Conservation (phyloP, 768 basidiomycete species). For the Nevesoporus exiguus region DNA sequence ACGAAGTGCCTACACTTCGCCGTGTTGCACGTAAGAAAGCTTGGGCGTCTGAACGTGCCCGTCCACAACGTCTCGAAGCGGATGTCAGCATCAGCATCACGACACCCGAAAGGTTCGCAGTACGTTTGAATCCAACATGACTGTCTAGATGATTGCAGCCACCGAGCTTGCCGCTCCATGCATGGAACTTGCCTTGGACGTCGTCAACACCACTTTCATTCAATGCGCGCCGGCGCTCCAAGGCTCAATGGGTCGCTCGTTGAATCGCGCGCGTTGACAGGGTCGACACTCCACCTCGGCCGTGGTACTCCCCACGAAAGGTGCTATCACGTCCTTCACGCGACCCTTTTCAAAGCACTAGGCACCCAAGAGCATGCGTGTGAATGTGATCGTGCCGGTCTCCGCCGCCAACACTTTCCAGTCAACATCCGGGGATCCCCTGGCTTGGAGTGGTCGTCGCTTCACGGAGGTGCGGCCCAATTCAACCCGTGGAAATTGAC, state of each 20-base stretch:
- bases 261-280: conserved; percentile 6
- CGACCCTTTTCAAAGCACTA: conserved; percentile 51
- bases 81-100: neutral
- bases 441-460: conserved; percentile 44
- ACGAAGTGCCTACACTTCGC: conserved; percentile 43
- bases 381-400: conserved; percentile 50
- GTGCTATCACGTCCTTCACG: conserved; percentile 56
- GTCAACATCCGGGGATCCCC: conserved; percentile 47
- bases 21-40: conserved; percentile 41
- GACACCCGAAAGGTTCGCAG: too few species aligned
- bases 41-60: conserved; percentile 50
- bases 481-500: conserved; percentile 50
- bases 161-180: too few species aligned
- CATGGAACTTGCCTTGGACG: too few species aligned
- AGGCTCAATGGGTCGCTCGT: conserved; percentile 29
- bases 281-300: conserved; percentile 20
- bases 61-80: conserved; percentile 50
- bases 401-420: conserved; percentile 59
- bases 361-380: conserved; percentile 54
- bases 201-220: conserved; percentile 46
- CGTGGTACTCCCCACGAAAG: conserved; percentile 62
- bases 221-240: conserved; percentile 36
- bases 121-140: too few species aligned
- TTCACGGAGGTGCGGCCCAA: conserved; percentile 48
- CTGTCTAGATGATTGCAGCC: too few species aligned